Conservation (phyloP, 805 yeast genomes). For the Monosporozyma siamensis region DNA sequence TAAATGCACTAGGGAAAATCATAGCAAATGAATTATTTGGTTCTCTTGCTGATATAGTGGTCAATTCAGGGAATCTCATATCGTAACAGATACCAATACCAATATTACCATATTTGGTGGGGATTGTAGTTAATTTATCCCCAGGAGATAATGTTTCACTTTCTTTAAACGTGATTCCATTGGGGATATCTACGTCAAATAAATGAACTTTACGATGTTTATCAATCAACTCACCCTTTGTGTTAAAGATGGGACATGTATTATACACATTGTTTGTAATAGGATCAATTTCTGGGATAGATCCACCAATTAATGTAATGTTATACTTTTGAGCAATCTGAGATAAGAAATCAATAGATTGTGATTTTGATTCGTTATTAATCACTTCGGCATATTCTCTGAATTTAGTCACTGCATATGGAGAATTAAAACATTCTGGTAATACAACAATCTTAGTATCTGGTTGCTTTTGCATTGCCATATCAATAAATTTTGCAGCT, state of each 20-base stretch:
- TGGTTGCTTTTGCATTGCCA: conserved; percentile 50
- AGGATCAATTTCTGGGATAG: conserved; percentile 71
- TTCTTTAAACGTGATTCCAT: conserved; percentile 82
- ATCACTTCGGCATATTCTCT: conserved; percentile 82
- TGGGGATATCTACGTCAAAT: conserved; percentile 88
- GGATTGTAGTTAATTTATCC: conserved; percentile 59
- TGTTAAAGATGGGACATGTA: conserved; percentile 64
- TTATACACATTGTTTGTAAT: conserved; percentile 52
- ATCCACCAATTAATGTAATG: conserved; percentile 77
- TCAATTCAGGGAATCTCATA: conserved; percentile 71
- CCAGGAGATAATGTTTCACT: conserved; percentile 71
- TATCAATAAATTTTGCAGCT: conserved; percentile 52
- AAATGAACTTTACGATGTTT: conserved; percentile 86
- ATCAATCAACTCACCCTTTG: conserved; percentile 67
- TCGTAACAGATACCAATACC: conserved; percentile 87
- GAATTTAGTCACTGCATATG: conserved; percentile 81
- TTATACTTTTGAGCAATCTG: conserved; percentile 54
- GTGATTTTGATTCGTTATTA: conserved; percentile 43
- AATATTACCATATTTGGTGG: conserved; percentile 30
- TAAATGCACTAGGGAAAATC: conserved; percentile 79
- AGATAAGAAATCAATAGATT: conserved; percentile 50
- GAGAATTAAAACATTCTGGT: conserved; percentile 96
- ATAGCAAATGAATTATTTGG: conserved; percentile 54
- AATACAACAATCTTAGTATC: conserved; percentile 69
- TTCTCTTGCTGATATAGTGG: conserved; percentile 53